phyloP scores from a whole-genome alignment of 1,284 basidiomycete species.

The Boletus chippewaensis region DNA sequence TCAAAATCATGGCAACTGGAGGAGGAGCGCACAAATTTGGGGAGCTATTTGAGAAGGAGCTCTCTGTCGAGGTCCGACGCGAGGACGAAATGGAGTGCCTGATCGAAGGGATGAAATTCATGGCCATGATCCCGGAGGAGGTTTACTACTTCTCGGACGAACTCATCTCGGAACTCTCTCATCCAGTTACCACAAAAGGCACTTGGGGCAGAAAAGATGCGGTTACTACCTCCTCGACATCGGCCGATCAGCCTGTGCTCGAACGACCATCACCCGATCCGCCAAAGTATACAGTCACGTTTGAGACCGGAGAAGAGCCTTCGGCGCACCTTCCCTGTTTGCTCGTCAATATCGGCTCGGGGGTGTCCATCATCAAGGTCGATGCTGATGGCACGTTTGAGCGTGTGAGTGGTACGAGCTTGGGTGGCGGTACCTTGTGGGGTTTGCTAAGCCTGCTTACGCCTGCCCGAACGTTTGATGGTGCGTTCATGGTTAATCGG shows the following conservation, averaged over 20 bases:
- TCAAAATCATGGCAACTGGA: slow-evolving; percentile 98
- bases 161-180: slow-evolving; percentile 83
- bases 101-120: slow-evolving; percentile 95
- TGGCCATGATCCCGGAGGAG: slow-evolving; percentile 94
- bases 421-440: slow-evolving; percentile 99
- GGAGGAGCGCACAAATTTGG: slow-evolving; percentile 96
- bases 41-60: slow-evolving; percentile 68
- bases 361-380: slow-evolving; percentile 96
- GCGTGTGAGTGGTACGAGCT: slow-evolving; percentile 93
- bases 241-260: slow-evolving; percentile 36
- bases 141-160: slow-evolving; percentile 99
- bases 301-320: slow-evolving; percentile 57
- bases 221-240: slow-evolving; percentile 1
- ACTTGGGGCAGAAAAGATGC: slow-evolving; percentile 10
- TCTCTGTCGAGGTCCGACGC: slow-evolving; percentile 79
- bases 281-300: slow-evolving; percentile 84
- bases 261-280: slow-evolving; percentile 91
- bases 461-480: slow-evolving; percentile 93
- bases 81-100: slow-evolving; percentile 99
- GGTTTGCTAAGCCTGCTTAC: slow-evolving; percentile 92
- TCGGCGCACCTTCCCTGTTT: slow-evolving; percentile 91
- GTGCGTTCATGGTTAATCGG: slow-evolving; percentile 43
- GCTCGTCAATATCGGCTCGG: slow-evolving; percentile 97
- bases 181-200: slow-evolving; percentile 38
- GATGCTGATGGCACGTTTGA: slow-evolving; percentile 94